These are phyloP conservation scores for Trichoderma sp. DNA, from an alignment of 2,329 filamentous ascomycete genomes.

Conservation along the genomic window DNA sequence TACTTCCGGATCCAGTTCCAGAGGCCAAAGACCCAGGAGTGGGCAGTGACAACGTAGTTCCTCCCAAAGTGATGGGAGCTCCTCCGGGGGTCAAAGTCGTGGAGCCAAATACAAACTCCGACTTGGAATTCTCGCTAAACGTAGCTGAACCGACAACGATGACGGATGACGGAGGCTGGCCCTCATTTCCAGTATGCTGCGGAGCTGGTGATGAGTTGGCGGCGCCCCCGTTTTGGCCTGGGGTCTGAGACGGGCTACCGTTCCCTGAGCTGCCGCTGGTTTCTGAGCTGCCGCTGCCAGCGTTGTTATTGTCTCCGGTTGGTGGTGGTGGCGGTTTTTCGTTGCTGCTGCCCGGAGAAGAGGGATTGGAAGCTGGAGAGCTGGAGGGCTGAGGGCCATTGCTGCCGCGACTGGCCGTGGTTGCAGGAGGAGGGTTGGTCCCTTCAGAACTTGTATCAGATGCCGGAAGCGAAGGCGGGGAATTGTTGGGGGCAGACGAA, in stretches of 20 bases:
- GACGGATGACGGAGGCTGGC: neutral
- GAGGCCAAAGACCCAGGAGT: conserved; percentile 4
- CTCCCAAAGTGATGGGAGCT: conserved; percentile 9
- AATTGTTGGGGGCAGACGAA: neutral
- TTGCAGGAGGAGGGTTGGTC: neutral
- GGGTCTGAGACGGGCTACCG: neutral
- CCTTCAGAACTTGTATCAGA: neutral
- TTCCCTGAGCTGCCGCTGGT: neutral
- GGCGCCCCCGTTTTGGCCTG: neutral
- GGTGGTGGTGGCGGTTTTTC: neutral
- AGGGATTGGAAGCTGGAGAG: neutral
- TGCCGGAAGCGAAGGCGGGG: neutral
- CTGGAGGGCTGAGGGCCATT: neutral
- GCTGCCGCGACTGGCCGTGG: neutral
- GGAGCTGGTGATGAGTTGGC: neutral
- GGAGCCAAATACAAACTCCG: conserved; percentile 11
- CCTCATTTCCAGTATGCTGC: neutral
- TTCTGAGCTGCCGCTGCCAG: neutral
- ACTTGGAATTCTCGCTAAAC: conserved; percentile 19
- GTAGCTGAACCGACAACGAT: conserved; percentile 10
- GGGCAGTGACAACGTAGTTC: conserved; percentile 13
- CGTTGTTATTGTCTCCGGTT: neutral
- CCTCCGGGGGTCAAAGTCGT: conserved; percentile 10
- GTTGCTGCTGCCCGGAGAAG: neutral
- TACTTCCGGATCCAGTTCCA: neutral